These are phyloP conservation scores for Mallotus repandus DNA, from an alignment of 441 rosid species.

Conservation along the genomic window DNA sequence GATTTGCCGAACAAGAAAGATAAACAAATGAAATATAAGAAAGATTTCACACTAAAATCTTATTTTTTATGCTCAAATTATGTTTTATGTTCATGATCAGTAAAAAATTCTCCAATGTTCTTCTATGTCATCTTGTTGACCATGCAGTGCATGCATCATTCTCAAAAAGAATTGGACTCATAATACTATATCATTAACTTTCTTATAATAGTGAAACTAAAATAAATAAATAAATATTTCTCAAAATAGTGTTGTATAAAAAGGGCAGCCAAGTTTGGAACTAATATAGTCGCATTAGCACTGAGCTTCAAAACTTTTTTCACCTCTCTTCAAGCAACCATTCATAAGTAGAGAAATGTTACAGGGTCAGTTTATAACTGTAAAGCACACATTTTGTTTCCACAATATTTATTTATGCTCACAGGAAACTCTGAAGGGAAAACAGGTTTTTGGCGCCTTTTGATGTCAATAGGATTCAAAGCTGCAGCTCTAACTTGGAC, in stretches of 20 bases:
- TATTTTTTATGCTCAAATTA: neutral
- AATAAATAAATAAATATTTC: too few relatives aligned
- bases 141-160: neutral
- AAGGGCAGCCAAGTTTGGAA: too few relatives aligned
- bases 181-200: neutral
- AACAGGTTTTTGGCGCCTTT: constrained; percentile 36
- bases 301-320: too few relatives aligned
- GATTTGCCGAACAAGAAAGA: neutral
- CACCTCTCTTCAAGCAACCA: neutral
- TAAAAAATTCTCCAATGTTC: neutral
- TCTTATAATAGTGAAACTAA: too few relatives aligned
- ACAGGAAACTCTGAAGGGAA: constrained; percentile 43
- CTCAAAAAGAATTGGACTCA: neutral
- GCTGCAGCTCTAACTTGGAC: constrained; percentile 48
- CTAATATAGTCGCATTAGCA: too few relatives aligned
- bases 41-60: neutral
- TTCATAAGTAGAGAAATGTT: neutral
- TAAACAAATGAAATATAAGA: neutral
- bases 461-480: constrained; percentile 47
- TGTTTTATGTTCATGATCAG: neutral
- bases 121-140: neutral
- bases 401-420: constrained; percentile 15
- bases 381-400: neutral
- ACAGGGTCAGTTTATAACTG: neutral
- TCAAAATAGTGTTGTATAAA: neutral